Conservation (phyloP, 1,284 basidiomycete genomes). For the Pseudozyma tsukubaensis region DNA sequence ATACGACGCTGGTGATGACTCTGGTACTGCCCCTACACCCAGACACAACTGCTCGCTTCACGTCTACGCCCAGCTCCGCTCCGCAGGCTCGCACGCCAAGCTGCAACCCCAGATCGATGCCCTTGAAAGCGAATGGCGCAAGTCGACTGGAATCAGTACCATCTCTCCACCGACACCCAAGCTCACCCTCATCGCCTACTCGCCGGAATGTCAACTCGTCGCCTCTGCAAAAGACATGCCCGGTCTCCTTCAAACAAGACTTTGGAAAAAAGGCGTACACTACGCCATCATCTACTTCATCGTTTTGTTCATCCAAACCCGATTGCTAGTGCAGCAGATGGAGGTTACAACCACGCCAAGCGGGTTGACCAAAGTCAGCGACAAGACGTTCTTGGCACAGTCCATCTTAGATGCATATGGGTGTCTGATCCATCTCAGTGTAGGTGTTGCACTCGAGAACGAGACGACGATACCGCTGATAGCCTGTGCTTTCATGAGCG, state of each 20-base stretch:
- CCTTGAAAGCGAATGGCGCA: conserved; percentile 58
- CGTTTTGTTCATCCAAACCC: conserved; percentile 53
- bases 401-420: conserved; percentile 61
- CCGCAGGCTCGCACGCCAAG: conserved; percentile 40
- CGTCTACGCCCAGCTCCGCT: conserved; percentile 62
- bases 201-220: conserved; percentile 65
- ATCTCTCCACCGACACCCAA: conserved; percentile 41
- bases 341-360: conserved; percentile 59
- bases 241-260: conserved; percentile 42
- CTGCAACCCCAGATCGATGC: conserved; percentile 46
- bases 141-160: conserved; percentile 59
- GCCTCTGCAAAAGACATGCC: conserved; percentile 3
- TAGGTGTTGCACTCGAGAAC: conserved; percentile 42
- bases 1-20: conserved; percentile 17
- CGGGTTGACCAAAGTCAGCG: conserved; percentile 56
- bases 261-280: conserved; percentile 59
- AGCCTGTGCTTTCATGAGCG: conserved; percentile 42
- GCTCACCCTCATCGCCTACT: conserved; percentile 58
- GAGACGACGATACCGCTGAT: conserved; percentile 36
- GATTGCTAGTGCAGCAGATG: conserved; percentile 67
- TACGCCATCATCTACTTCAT: conserved; percentile 61
- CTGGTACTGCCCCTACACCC: neutral
- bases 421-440: conserved; percentile 37
- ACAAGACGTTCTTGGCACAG: conserved; percentile 59
- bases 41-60: conserved; percentile 64